Evolutionary conservation across 2,329 filamentous ascomycete species (phyloP).

Genomic region (Fusarium pininemorale): DNA sequence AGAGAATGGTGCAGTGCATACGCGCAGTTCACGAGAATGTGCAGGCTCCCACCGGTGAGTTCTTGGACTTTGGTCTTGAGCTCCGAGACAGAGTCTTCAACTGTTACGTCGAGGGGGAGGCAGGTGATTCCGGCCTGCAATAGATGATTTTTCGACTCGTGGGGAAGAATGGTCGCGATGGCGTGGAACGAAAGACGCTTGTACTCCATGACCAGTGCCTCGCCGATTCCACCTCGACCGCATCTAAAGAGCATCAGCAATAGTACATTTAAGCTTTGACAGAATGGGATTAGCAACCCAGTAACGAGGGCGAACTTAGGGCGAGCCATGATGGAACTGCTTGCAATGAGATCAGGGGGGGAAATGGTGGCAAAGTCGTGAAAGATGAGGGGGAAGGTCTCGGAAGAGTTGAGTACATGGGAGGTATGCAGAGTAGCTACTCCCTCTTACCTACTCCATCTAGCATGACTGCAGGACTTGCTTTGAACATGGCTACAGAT

Average conservation of each 20-base stretch:
- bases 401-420: rapidly evolving
- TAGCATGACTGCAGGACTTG: not conserved
- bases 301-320: not conserved
- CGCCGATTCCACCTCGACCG: not conserved
- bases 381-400: rapidly evolving
- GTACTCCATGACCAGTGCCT: not conserved
- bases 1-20: not conserved
- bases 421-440: not conserved
- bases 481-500: too few relatives aligned
- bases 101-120: not conserved
- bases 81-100: not conserved
- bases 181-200: not conserved
- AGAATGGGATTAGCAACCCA: not conserved
- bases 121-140: not conserved
- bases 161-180: not conserved
- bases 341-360: too few relatives aligned
- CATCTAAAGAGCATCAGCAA: not conserved
- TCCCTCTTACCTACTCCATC: not conserved
- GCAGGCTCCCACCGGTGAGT: not conserved
- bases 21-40: not conserved
- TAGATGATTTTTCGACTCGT: not conserved
- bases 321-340: not conserved
- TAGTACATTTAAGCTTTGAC: not conserved
- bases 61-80: not conserved
- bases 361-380: too few relatives aligned